Evolutionary conservation across 257 asterid species (phyloP).

Genomic region (Paraleonurus japonicus): DNA sequence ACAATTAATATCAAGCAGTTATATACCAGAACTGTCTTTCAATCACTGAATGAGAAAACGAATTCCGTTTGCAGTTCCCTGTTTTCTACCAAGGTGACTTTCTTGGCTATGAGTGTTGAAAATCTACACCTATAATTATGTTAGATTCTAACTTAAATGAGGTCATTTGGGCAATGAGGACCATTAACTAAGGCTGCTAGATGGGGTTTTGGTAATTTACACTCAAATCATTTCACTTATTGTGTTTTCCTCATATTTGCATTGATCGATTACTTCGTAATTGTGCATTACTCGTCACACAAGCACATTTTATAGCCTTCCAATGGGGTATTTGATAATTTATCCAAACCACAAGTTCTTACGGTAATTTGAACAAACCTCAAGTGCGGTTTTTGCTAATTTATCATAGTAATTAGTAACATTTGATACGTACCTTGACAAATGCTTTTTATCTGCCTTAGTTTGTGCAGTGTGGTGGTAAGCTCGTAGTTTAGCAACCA

Average conservation of each 20-base stretch:
- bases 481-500: conserved; percentile 88
- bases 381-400: neutral
- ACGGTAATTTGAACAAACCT: neutral
- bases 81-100: neutral
- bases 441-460: conserved; percentile 86
- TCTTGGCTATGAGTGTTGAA: neutral
- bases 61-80: neutral
- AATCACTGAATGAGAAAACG: neutral
- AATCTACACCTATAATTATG: neutral
- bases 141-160: neutral
- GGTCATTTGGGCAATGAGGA: neutral
- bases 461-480: conserved; percentile 96
- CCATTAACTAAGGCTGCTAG: conserved; percentile 19
- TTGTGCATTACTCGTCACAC: neutral
- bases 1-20: conserved; percentile 14
- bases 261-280: neutral
- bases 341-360: neutral
- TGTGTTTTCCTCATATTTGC: neutral
- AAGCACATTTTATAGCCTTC: neutral
- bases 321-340: no score
- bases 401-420: neutral
- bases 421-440: conserved; percentile 64
- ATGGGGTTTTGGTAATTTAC: neutral
- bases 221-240: neutral
- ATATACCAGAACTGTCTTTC: neutral